phyloP scores from a whole-genome alignment of 169 alveolate species.

The Besnoitia besnoiti region DNA sequence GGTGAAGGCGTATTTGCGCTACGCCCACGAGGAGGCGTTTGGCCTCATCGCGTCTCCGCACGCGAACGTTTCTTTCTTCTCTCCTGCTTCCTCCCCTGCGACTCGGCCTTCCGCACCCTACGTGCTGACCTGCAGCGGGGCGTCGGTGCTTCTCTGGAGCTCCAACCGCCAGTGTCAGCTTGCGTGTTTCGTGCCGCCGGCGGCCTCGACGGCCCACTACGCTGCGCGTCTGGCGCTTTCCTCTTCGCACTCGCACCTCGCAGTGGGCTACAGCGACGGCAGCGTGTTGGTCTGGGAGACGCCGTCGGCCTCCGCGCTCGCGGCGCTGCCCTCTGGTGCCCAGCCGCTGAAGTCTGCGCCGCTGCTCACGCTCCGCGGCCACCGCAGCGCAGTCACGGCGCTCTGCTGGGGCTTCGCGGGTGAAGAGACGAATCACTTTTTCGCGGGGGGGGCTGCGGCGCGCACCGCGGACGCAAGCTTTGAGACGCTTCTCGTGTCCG shows the following conservation, averaged over 20 bases:
- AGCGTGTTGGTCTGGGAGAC: slow-evolving; percentile 79
- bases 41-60: slow-evolving; percentile 81
- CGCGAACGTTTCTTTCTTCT: slow-evolving; percentile 73
- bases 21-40: slow-evolving; percentile 81
- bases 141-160: slow-evolving; percentile 44
- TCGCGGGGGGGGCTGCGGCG: neutral
- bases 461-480: neutral
- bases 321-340: neutral
- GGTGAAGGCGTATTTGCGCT: slow-evolving; percentile 90
- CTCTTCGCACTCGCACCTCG: slow-evolving; percentile 57
- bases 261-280: slow-evolving; percentile 86
- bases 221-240: slow-evolving; percentile 6
- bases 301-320: neutral
- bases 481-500: slow-evolving; percentile 77
- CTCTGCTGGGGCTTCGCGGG: slow-evolving; percentile 6
- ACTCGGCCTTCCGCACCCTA: neutral
- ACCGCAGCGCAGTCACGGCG: slow-evolving; percentile 75
- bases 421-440: neutral
- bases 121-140: slow-evolving; percentile 56
- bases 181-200: slow-evolving; percentile 6
- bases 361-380: slow-evolving; percentile 79
- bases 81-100: neutral
- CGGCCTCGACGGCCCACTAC: neutral
- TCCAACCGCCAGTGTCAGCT: slow-evolving; percentile 31
- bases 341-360: neutral